phyloP scores from a whole-genome alignment of 495 filamentous ascomycete genomes.

The Aspergillus indologenus region DNA sequence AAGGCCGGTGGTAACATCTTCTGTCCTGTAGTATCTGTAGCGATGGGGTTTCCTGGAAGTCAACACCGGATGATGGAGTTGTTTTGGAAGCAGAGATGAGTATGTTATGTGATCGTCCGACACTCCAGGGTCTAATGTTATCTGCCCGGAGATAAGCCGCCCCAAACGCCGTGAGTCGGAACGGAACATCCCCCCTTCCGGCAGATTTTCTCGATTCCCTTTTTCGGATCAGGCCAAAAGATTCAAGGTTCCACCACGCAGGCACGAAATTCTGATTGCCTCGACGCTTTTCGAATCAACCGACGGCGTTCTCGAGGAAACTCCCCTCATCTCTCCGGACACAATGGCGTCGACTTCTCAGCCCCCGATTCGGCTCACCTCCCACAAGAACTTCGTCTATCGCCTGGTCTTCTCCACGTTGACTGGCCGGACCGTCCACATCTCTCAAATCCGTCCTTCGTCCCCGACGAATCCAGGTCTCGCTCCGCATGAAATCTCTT shows the following conservation, averaged over 20 bases:
- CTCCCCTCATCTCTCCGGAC: constrained; percentile 5
- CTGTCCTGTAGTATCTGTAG: neutral
- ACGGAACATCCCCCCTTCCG: constrained; percentile 19
- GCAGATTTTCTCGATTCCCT: constrained; percentile 25
- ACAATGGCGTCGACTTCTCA: constrained; percentile 44
- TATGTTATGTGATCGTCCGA: neutral
- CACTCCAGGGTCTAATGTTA: constrained; percentile 6
- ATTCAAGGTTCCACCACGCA: too few relatives aligned
- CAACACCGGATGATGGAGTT: neutral
- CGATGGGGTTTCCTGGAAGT: neutral
- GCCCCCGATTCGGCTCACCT: constrained; percentile 65
- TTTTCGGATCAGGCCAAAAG: constrained; percentile 23
- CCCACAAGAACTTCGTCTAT: constrained; percentile 75
- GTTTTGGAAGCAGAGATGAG: neutral
- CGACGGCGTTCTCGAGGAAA: too few relatives aligned
- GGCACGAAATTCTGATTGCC: neutral
- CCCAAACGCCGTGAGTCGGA: constrained; percentile 1
- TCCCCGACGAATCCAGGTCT: constrained; percentile 85
- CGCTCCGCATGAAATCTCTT: constrained; percentile 86
- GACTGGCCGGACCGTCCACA: constrained; percentile 81
- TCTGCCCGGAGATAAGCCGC: constrained; percentile 12
- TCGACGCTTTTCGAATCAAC: constrained; percentile 12
- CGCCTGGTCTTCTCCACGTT: constrained; percentile 89
- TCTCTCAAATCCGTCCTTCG: constrained; percentile 86
- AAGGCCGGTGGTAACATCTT: constrained; percentile 48